Evolutionary conservation across 2,329 filamentous ascomycete genomes (phyloP).

Genomic region (Fusarium austroafricanum): DNA sequence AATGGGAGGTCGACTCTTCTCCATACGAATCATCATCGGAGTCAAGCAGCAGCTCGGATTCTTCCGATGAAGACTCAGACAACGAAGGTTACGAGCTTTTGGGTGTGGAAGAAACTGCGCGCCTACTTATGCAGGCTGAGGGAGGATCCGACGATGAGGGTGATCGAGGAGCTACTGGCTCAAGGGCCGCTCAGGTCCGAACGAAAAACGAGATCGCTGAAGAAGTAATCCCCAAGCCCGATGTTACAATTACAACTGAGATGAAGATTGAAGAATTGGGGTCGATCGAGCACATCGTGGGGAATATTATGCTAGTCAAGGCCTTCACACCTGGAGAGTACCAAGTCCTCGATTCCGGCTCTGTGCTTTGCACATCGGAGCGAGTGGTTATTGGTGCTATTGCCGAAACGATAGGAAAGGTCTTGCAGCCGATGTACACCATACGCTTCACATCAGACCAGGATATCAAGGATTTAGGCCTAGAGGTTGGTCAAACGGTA

Average conservation of each 20-base stretch:
- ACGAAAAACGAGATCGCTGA: constrained; percentile 85
- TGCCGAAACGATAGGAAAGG: constrained; percentile 86
- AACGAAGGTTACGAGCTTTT: constrained; percentile 77
- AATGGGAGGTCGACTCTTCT: constrained; percentile 87
- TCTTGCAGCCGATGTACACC: constrained; percentile 87
- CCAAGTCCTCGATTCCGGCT: constrained; percentile 85
- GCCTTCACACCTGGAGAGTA: constrained; percentile 84
- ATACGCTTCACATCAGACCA: constrained; percentile 77
- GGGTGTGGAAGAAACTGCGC: constrained; percentile 83
- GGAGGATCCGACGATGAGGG: constrained; percentile 83
- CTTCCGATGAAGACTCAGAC: constrained; percentile 68
- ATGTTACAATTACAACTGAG: constrained; percentile 79
- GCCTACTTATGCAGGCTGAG: constrained; percentile 86
- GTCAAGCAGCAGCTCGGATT: constrained; percentile 67
- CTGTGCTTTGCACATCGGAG: constrained; percentile 82
- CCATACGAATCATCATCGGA: constrained; percentile 77
- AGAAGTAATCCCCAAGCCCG: constrained; percentile 75
- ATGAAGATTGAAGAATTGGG: constrained; percentile 84
- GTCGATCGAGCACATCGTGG: constrained; percentile 79
- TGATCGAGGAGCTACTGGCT: constrained; percentile 58
- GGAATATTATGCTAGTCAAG: constrained; percentile 81
- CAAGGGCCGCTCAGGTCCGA: constrained; percentile 65
- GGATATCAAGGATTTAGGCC: constrained; percentile 73
- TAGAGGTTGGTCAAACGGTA: constrained; percentile 76
- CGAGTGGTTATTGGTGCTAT: constrained; percentile 83